Base-by-base conservation (phyloP, 305 asterid species). In the Caryopteris hybrid region DNA sequence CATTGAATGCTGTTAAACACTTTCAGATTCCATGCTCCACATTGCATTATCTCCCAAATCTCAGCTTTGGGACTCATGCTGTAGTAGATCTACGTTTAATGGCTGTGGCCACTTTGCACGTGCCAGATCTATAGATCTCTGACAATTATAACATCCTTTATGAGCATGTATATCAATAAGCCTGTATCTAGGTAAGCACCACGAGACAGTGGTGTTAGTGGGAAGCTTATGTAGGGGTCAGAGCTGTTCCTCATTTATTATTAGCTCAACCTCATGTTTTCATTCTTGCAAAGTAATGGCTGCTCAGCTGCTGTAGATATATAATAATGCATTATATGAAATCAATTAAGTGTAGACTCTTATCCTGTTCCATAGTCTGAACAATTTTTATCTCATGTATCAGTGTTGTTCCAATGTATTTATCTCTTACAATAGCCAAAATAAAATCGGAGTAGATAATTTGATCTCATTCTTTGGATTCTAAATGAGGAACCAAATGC, bases 81-180 rank as follows among this genome's bases (percentile, higher is more conserved):
- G n/a, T n/a, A n/a, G 39, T 34, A 56, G 79, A 75, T 75, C 79
- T 75, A 39, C 17, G 62, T 5, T 22, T 48, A 14, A n/a, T 58
- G 51, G 18, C 22, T 74, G 70, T 68, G 68, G 58, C 72, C 74
- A 72, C 70, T 54, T 39, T 46, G 67, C 91, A 79, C 79, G 76
- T 83, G 84, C 59, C 66, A 70, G 86, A 85, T 83, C 85, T 77
- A 70, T 83, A 72, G 79, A 82, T 80, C 79, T 80, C 78, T 77
- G 84, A 66, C 82, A 74, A 63, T 64, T 56, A 55, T 61, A 42
- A 0, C 63, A 45, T 58, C 16, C 59, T 42, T 69, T 17, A 64
- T 36, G 60, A 63, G 53, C 39, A 56, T 46, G n/a, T n/a, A n/a
- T n/a, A n/a, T n/a, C n/a, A n/a, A n/a, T n/a, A n/a, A n/a, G n/a